Conservation (phyloP, 805 yeast genomes). For the Candida tallmaniae region DNA sequence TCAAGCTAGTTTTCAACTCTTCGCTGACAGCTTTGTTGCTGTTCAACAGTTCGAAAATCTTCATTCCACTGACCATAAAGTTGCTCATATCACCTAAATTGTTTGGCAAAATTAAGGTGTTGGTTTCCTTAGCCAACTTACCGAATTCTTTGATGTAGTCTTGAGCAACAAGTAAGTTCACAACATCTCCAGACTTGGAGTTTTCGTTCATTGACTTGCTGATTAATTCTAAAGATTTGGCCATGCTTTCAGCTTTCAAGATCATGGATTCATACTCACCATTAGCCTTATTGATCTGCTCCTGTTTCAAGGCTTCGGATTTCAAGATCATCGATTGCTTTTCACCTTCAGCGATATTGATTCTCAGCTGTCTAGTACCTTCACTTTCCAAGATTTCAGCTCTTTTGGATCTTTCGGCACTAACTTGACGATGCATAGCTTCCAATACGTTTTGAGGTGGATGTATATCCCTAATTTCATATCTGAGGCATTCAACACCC, state of each 20-base stretch:
- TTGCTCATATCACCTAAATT: constrained; percentile 70
- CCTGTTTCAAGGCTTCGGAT: constrained; percentile 66
- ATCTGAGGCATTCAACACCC: constrained; percentile 81
- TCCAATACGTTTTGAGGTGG: constrained; percentile 83
- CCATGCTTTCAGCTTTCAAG: constrained; percentile 66
- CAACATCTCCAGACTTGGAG: constrained; percentile 73
- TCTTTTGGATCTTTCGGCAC: constrained; percentile 81
- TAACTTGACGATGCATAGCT: constrained; percentile 89
- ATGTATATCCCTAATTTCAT: constrained; percentile 83
- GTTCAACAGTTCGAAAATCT: constrained; percentile 51
- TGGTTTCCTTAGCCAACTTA: constrained; percentile 76
- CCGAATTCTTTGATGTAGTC: constrained; percentile 79
- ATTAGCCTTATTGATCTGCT: constrained; percentile 60
- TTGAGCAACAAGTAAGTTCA: constrained; percentile 74
- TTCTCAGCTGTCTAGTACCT: constrained; percentile 74
- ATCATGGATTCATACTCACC: constrained; percentile 72
- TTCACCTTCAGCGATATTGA: constrained; percentile 82
- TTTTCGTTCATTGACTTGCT: constrained; percentile 65
- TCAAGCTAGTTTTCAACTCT: too few species aligned
- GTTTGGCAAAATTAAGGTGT: constrained; percentile 74
- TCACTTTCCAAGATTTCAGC: constrained; percentile 86
- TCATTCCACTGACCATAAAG: constrained; percentile 72
- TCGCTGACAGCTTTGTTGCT: too few species aligned
- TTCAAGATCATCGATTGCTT: constrained; percentile 65
- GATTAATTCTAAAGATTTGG: constrained; percentile 60